Evolutionary conservation across 805 yeast species (phyloP).

Genomic region (Kodamaea lidongshanica): DNA sequence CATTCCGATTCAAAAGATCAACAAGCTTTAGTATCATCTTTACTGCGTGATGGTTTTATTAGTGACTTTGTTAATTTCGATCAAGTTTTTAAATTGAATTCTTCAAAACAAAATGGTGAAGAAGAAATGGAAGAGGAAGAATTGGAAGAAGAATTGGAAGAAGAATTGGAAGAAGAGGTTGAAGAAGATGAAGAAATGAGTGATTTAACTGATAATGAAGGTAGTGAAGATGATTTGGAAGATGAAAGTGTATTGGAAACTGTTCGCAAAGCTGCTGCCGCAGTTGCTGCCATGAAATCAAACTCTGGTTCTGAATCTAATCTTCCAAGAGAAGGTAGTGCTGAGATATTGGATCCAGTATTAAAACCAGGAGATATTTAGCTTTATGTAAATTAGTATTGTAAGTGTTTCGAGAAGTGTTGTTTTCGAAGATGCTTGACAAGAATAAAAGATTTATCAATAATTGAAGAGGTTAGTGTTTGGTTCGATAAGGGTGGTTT

Average conservation of each 20-base stretch:
- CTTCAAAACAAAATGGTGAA: too few species aligned
- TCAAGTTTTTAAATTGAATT: constrained; percentile 11
- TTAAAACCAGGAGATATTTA: constrained; percentile 15
- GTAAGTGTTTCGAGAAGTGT: too few species aligned
- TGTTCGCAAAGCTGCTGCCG: constrained; percentile 4
- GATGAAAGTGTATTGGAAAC: constrained; percentile 7
- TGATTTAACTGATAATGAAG: constrained; percentile 2
- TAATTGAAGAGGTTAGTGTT: too few species aligned
- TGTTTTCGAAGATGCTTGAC: too few species aligned
- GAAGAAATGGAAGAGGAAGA: constrained; percentile 10
- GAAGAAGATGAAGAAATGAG: constrained; percentile 4
- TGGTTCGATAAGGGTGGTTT: too few species aligned
- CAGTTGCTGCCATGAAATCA: constrained; percentile 3
- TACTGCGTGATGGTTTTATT: constrained; percentile 22
- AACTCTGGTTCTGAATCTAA: constrained; percentile 1
- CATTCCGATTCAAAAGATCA: constrained; percentile 13
- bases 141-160: constrained; percentile 9
- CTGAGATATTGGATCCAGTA: constrained; percentile 20
- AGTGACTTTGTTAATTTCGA: constrained; percentile 26
- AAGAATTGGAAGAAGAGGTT: constrained; percentile 7
- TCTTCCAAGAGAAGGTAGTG: constrained; percentile 8
- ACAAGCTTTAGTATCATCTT: constrained; percentile 14
- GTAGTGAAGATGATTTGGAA: constrained; percentile 8
- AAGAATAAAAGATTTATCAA: too few species aligned
- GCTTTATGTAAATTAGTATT: too few species aligned